phyloP scores from a whole-genome alignment of 305 asterid species.

The Fraxinus dipetala region DNA sequence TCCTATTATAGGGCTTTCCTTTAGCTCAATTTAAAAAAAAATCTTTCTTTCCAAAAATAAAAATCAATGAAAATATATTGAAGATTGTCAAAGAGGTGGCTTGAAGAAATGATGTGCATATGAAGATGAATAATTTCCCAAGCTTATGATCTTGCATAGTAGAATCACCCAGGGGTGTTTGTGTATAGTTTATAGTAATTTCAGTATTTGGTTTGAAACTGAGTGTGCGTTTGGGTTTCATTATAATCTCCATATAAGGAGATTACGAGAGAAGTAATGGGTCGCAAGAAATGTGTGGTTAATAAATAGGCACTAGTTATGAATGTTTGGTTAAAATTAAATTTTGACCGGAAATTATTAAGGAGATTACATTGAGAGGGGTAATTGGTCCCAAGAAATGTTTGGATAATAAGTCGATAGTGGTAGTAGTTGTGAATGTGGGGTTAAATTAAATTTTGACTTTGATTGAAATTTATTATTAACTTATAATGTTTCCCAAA shows the following conservation, averaged over 20 bases:
- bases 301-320: neutral
- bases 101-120: neutral
- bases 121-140: neutral
- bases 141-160: neutral
- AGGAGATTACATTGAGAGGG: neutral
- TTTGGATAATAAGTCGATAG: neutral
- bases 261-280: neutral
- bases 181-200: neutral
- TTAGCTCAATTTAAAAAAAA: neutral
- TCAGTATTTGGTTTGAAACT: neutral
- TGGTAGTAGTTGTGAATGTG: neutral
- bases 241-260: too few species aligned
- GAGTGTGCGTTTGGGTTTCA: too few species aligned
- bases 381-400: neutral
- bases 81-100: neutral
- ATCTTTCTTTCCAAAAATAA: neutral
- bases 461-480: too few species aligned
- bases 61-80: neutral
- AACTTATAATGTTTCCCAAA: too few species aligned
- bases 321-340: neutral
- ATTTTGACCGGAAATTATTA: neutral
- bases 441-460: too few species aligned
- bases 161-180: too few species aligned
- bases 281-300: neutral
- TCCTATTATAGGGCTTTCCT: neutral